Percentiles rank a stretch among this genome's conserved stretches.
phyloP scores from a whole-genome alignment of 371 early-diverging fungal species.

The Entomophthora muscae region DNA sequence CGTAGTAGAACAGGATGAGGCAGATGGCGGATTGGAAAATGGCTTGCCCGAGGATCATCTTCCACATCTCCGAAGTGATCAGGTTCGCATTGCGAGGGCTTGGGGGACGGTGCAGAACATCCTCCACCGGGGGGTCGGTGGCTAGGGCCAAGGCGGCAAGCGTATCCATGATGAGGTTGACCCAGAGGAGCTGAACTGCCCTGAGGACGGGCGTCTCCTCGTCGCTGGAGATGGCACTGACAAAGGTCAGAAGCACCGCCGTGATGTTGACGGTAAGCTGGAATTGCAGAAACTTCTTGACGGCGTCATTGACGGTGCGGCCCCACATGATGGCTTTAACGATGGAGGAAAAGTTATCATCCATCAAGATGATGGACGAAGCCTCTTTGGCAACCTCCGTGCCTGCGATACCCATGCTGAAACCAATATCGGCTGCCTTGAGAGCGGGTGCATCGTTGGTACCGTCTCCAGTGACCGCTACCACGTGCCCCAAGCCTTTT shows the following conservation, averaged over 20 bases:
- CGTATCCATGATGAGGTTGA: conserved; percentile 70
- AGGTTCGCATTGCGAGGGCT: conserved; percentile 37
- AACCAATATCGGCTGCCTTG: conserved; percentile 62
- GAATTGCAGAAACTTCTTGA: conserved; percentile 65
- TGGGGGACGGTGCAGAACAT: conserved; percentile 39
- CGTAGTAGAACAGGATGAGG: conserved; percentile 29
- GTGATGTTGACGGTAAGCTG: conserved; percentile 62
- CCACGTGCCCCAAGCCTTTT: conserved; percentile 39
- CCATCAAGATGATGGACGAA: conserved; percentile 55
- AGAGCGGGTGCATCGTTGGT: conserved; percentile 62
- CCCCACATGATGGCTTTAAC: conserved; percentile 65
- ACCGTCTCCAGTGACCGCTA: conserved; percentile 74
- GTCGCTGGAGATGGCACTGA: conserved; percentile 29
- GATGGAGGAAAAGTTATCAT: conserved; percentile 63
- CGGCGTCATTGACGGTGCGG: conserved; percentile 57
- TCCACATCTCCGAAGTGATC: conserved; percentile 52
- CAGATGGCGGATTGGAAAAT: conserved; percentile 57
- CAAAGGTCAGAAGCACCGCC: conserved; percentile 44
- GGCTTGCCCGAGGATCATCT: conserved; percentile 78
- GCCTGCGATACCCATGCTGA: conserved; percentile 65
- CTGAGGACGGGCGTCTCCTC: conserved; percentile 25
- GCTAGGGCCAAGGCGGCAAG: conserved; percentile 59
- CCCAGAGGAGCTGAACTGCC: conserved; percentile 67
- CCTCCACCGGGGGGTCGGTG: conserved; percentile 47
- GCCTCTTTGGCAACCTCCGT: conserved; percentile 73